Percentiles rank a stretch among this genome's conserved stretches.
phyloP scores from a whole-genome alignment of 768 basidiomycete genomes.

The Kwoniella bestiolae region DNA sequence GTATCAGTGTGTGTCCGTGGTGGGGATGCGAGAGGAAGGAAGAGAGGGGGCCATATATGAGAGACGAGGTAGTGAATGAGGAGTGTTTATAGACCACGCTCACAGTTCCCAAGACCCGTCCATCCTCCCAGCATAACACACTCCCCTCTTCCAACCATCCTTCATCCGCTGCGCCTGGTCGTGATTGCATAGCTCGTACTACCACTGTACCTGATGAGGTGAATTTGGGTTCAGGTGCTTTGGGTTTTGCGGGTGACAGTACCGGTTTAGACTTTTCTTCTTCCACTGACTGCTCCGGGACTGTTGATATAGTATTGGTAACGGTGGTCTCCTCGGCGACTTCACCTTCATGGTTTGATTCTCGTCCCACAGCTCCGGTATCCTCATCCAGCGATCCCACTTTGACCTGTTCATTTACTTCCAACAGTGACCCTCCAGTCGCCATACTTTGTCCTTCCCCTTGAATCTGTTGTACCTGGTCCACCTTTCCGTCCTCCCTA shows the following conservation, averaged over 20 bases:
- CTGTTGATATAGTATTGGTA: background rate
- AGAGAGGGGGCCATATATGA: too few relatives aligned
- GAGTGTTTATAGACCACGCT: slow-evolving; percentile 53
- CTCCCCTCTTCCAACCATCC: slow-evolving; percentile 79
- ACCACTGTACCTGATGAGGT: slow-evolving; percentile 50
- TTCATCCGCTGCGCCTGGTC: slow-evolving; percentile 45
- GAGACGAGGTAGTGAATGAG: slow-evolving; percentile 10
- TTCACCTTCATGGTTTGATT: too few relatives aligned
- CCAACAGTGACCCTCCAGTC: too few relatives aligned
- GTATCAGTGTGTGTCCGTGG: too few relatives aligned
- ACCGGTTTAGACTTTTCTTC: background rate
- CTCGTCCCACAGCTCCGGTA: too few relatives aligned
- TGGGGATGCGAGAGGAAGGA: too few relatives aligned
- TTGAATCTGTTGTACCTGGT: background rate
- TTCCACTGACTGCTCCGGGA: background rate
- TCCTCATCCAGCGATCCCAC: background rate
- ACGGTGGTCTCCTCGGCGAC: background rate
- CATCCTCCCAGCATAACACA: slow-evolving; percentile 84
- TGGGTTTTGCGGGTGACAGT: background rate
- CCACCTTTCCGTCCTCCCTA: slow-evolving; percentile 2
- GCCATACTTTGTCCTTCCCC: background rate
- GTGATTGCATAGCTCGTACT: slow-evolving; percentile 47
- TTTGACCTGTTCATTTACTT: background rate
- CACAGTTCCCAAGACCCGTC: slow-evolving; percentile 88
- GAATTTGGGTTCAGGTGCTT: slow-evolving; percentile 31